Conservation (phyloP, 495 filamentous ascomycete species). For the Penicillium goetzii region DNA sequence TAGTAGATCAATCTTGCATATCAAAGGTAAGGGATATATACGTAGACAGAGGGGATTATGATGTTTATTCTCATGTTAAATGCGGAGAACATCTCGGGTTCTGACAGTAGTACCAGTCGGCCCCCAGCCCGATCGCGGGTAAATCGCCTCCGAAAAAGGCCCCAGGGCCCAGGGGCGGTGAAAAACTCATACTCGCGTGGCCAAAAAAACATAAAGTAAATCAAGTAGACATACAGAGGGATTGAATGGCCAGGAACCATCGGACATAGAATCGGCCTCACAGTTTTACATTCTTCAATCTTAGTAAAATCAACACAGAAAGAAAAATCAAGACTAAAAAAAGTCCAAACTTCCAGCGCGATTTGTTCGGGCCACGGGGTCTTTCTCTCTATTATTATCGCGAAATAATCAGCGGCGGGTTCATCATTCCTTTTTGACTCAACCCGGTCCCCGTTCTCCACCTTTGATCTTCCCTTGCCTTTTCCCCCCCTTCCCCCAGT, state of each 20-base stretch:
- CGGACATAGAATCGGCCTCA: neutral
- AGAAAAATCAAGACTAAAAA: conserved; percentile 3
- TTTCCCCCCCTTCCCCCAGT: conserved; percentile 22
- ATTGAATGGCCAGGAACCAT: neutral
- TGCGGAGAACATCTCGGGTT: conserved; percentile 21
- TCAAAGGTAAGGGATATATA: neutral
- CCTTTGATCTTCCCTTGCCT: conserved; percentile 16
- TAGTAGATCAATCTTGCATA: neutral
- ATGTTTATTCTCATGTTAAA: neutral
- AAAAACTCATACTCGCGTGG: conserved; percentile 29
- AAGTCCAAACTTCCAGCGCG: neutral
- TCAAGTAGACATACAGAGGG: neutral
- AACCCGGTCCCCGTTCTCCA: conserved; percentile 26
- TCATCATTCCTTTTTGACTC: conserved; percentile 37
- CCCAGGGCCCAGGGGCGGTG: conserved; percentile 17
- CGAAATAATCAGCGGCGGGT: conserved; percentile 11
- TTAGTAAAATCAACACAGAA: neutral
- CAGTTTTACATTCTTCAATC: neutral
- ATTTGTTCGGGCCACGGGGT: conserved; percentile 10
- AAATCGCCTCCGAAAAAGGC: conserved; percentile 23
- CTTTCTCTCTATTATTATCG: conserved; percentile 19
- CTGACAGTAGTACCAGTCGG: conserved; percentile 14
- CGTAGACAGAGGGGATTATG: no score
- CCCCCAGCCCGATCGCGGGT: conserved; percentile 27
- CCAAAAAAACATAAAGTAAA: conserved; percentile 1